Evolutionary conservation across 345 rosid genomes (phyloP), one percentile per base, ranked within the genome.

Genomic region (Linum tenue): DNA sequence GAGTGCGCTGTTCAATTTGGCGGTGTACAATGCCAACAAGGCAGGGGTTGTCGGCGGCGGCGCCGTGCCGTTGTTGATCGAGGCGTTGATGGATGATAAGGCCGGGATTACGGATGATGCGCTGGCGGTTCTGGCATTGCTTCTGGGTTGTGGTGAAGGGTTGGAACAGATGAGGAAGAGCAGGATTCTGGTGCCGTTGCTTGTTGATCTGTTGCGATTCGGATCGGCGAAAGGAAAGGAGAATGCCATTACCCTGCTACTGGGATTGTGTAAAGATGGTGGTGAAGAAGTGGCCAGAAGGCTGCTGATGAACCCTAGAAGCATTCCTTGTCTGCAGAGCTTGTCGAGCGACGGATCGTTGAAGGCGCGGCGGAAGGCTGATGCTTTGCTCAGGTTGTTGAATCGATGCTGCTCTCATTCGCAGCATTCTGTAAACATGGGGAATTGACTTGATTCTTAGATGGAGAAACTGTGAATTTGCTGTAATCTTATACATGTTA

Each of bases 41-140:
- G 75, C 64, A 2, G 69, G 75, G 16, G 68, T 76, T 17, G 77
- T 81, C 16, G 22, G 37, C 8, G 78, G 86, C 0, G 85, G 79
- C 11, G 82, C 80, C n/a, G 81, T 81, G 5, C 82, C 86, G 48
- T 68, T 86, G 73, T 86, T 86, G 7, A 72, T 83, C 60, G 82
- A 81, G 41, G 69, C 81, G 16, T 62, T 86, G 71, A 80, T 80
- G 86, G 86, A 81, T 43, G 92, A 83, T 56, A 81, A 71, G 75
- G 89, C 89, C 15, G 89, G 92, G 63, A 81, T 86, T 38, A 84
- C 86, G 2, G 92, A 86, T 37, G 89, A 84, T 60, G 81, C 89
- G 15, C 70, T 86, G 64, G 78, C 79, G 1, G 63, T 84, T 63
- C 70, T 86, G 55, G 75, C 85, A 17, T 6, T 74, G 38, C 81